Evolutionary conservation across 2,329 filamentous ascomycete genomes (phyloP), one percentile per base, ranked within the genome.

Genomic region (Sclerotinia minor): DNA sequence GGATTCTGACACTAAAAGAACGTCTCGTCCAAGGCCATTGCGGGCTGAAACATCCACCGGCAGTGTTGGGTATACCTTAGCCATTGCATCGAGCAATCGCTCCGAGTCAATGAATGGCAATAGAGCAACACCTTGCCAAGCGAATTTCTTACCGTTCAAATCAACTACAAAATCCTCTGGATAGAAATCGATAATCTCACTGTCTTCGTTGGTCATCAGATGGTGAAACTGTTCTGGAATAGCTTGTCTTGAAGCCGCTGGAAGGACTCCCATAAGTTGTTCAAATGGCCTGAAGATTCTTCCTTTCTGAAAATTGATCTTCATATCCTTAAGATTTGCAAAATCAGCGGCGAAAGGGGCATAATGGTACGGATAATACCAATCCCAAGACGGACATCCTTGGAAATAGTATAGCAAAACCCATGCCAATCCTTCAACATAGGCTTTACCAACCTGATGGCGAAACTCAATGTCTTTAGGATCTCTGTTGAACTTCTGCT

Each of bases 281-380:
- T 99, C 95, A 76, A 97, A 99, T 0, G 95, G 96, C 72, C 84
- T 90, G 73, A 97, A 97, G 5, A 92, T 91, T 60, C 84, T 87
- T 15, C 94, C 94, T 78, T 94, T 92, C 68, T 92, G 85, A 73
- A 99, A 99, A 24, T 85, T 82, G 72, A 97, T 87, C 44, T 91
- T 84, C 83, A 97, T 88, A 73, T 92, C 88, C 64, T 84, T 86
- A 57, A 99, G 83, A 67, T 94, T 89, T 68, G 91, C 89, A 78
- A 99, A 99, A 78, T 99, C 95, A 64, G 93, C 91, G 2, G 95
- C 95, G 77, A 99, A 99, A 4, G 96, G 95, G 1, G 95, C 96
- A 77, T 99, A 99, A 77, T 99, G 95, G 76, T 98, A 96, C 0
- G 95, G 95, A 76, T 97, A 99, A 78, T 95, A 99, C 95, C 95